Base-by-base conservation (phyloP, 768 basidiomycete genomes). In the Lepiota venenata region DNA sequence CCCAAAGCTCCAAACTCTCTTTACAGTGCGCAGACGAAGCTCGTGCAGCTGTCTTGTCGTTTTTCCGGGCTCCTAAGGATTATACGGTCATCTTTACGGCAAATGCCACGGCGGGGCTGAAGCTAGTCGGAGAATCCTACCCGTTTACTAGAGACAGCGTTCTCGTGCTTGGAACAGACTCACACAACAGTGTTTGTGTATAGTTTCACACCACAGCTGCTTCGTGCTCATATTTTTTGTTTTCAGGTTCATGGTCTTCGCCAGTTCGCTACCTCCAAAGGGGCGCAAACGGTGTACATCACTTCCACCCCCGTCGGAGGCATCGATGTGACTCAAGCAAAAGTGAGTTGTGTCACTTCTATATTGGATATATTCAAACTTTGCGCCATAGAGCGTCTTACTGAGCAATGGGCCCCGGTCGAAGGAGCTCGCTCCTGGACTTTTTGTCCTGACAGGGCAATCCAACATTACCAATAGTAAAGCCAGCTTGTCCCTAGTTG, bases 391-490 rank as follows among this genome's bases (percentile, higher is more conserved):
- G 87, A 74, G 76, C 50, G 66, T 85, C 21, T 71, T 88, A n/a
- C 66, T 73, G 46, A 72, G 69, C 46, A 73, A 82, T 55, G 73
- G 74, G 29, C 80, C 84, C 14, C 69, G 68, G 39, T 71, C 79
- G 20, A 60, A 64, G 50, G 66, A 74, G 16, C 64, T 74, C 5
- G 65, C 77, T 0, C 81, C 84, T 0, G 79, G 81, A 43, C 78
- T 92, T 8, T 89, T 91, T 55, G 88, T 84, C 7, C 72, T 90
- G 48, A 92, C 89, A 0, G 90, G 80, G 11, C 87, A 87, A 70
- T 93, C 91, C 8, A 93, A 93, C 63, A 83, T 93, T 47, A 80
- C 90, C 11, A 91, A 89, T 61, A 73, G 78, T 54, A 92, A 91
- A 66, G 82, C 78, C 47, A 75, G 85, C 4, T 74, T 91, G 5